Percentiles rank a stretch among this genome's conserved stretches.
These are phyloP conservation scores for Fusarium sp. DNA, from an alignment of 2,329 filamentous ascomycete genomes.

Conservation along the genomic window DNA sequence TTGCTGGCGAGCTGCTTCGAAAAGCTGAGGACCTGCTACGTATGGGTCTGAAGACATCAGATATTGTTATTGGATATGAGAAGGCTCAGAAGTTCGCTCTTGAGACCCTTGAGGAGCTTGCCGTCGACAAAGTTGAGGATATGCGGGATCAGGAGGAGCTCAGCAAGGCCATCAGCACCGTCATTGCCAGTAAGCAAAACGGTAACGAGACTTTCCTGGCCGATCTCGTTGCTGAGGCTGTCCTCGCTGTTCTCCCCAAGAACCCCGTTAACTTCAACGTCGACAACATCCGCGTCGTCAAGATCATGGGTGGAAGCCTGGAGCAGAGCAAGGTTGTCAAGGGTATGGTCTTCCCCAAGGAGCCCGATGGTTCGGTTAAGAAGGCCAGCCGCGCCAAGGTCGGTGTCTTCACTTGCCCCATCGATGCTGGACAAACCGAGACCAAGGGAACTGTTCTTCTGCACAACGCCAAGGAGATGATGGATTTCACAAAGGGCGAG, in stretches of 20 bases:
- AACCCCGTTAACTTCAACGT: conserved; percentile 97
- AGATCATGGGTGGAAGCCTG: conserved; percentile 98
- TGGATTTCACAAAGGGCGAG: conserved; percentile 98
- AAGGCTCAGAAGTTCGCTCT: conserved; percentile 91
- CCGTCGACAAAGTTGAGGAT: conserved; percentile 90
- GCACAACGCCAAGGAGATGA: conserved; percentile 98
- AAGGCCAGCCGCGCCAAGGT: conserved; percentile 95
- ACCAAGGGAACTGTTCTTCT: conserved; percentile 98
- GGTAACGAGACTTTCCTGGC: conserved; percentile 92
- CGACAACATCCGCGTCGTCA: conserved; percentile 98
- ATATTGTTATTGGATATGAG: conserved; percentile 96
- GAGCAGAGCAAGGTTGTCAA: conserved; percentile 95
- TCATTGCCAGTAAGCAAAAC: conserved; percentile 96
- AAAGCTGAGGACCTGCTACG: conserved; percentile 97
- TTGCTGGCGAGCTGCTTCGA: conserved; percentile 93
- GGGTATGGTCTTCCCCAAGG: conserved; percentile 98
- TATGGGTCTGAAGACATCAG: conserved; percentile 98
- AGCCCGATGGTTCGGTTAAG: conserved; percentile 92
- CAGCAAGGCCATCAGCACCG: conserved; percentile 93
- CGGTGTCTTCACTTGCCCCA: conserved; percentile 93
- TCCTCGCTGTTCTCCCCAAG: conserved; percentile 91
- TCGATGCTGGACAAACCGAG: conserved; percentile 96
- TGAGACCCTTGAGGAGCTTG: conserved; percentile 85
- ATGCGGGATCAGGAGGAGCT: conserved; percentile 84
- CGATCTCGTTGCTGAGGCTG: conserved; percentile 84